Percentiles rank a stretch among this genome's conserved stretches.
Conservation (phyloP, 1,139 yeast genomes). For the Lodderomyces margitis region DNA sequence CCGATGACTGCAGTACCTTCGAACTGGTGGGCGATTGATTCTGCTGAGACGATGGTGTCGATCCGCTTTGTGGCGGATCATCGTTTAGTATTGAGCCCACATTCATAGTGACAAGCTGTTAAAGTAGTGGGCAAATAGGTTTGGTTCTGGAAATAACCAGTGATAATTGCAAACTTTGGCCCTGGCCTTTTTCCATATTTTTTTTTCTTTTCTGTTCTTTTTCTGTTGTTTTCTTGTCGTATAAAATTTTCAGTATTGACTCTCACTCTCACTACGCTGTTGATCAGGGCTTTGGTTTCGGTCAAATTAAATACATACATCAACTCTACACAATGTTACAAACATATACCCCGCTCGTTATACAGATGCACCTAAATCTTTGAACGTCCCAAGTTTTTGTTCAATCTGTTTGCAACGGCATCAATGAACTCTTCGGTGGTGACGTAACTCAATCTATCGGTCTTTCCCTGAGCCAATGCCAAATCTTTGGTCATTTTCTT, state of each 20-base stretch:
- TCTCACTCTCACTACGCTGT: too few relatives aligned
- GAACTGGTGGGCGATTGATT: slow-evolving; percentile 3
- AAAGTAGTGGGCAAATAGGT: background rate
- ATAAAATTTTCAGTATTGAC: background rate
- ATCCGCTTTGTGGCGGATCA: slow-evolving; percentile 30
- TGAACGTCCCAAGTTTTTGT: slow-evolving; percentile 24
- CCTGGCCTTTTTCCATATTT: too few relatives aligned
- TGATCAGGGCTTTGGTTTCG: too few relatives aligned
- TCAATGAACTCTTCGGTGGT: slow-evolving; percentile 90
- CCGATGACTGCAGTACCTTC: background rate
- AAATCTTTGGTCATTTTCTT: slow-evolving; percentile 94
- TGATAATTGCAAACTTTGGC: too few relatives aligned
- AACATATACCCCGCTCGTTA: too few relatives aligned
- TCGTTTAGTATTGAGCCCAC: slow-evolving; percentile 48
- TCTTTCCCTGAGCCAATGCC: slow-evolving; percentile 83
- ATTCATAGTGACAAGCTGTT: slow-evolving; percentile 31
- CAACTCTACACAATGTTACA: too few relatives aligned
- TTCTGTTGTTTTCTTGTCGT: too few relatives aligned
- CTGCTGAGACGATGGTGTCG: slow-evolving; percentile 5
- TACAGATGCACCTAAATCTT: background rate
- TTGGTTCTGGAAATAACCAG: too few relatives aligned
- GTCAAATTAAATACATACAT: background rate
- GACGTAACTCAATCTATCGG: slow-evolving; percentile 76
- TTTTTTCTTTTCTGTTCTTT: background rate
- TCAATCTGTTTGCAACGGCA: slow-evolving; percentile 55